These are phyloP conservation scores for Pharus latifolius DNA, from an alignment of 176 grass and related monocot genomes.

Conservation along the genomic window DNA sequence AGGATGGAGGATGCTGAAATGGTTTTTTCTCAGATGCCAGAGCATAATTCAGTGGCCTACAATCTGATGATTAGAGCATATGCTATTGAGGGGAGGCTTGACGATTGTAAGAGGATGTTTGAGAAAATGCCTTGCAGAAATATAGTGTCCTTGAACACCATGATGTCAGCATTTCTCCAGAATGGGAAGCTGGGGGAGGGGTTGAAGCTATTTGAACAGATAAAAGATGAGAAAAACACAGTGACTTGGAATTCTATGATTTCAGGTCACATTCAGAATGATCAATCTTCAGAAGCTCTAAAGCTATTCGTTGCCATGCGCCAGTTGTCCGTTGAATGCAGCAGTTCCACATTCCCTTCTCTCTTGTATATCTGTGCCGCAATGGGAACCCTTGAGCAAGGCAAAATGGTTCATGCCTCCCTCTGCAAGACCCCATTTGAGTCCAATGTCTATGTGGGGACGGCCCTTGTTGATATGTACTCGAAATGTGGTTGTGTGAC, in stretches of 20 bases:
- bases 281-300: constrained; percentile 33
- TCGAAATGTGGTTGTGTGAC: constrained; percentile 42
- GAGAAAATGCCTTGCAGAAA: constrained; percentile 51
- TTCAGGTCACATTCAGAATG: constrained; percentile 48
- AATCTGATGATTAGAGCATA: constrained; percentile 51
- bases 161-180: constrained; percentile 44
- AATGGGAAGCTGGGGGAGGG: constrained; percentile 40
- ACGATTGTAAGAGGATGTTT: constrained; percentile 32
- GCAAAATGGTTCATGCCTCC: constrained; percentile 46
- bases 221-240: constrained; percentile 37
- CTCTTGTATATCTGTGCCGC: constrained; percentile 33
- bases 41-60: constrained; percentile 36
- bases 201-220: constrained; percentile 36
- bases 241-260: constrained; percentile 62
- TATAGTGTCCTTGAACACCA: constrained; percentile 43
- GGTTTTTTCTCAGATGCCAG: constrained; percentile 25
- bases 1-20: constrained; percentile 23
- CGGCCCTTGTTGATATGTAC: constrained; percentile 56
- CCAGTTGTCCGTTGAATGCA: constrained; percentile 29
- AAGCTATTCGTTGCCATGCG: constrained; percentile 38
- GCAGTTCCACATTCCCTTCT: constrained; percentile 40
- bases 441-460: constrained; percentile 36
- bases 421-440: constrained; percentile 40
- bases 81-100: constrained; percentile 31
- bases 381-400: constrained; percentile 42